These are phyloP conservation scores for Leptographium galeiforme DNA, from an alignment of 2,329 filamentous ascomycete species.

Conservation along the genomic window DNA sequence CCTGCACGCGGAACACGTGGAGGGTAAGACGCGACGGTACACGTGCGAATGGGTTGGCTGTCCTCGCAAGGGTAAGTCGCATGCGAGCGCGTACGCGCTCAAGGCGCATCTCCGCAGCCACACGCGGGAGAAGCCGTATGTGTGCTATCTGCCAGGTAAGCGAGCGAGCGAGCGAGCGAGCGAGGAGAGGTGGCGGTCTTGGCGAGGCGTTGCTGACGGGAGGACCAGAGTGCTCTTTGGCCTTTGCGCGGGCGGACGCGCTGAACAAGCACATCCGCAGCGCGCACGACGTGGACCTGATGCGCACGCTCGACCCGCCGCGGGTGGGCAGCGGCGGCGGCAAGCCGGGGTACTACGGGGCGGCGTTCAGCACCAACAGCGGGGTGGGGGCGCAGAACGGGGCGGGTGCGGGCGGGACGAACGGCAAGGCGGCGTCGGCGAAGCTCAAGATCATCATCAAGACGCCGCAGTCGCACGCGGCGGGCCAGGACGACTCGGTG, in stretches of 20 bases:
- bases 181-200: neutral
- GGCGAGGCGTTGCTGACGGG: constrained; percentile 10
- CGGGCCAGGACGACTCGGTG: constrained; percentile 38
- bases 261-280: constrained; percentile 98
- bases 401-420: neutral
- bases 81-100: constrained; percentile 89
- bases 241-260: constrained; percentile 90
- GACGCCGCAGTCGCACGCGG: constrained; percentile 41
- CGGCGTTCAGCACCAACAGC: neutral
- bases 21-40: constrained; percentile 87
- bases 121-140: constrained; percentile 95
- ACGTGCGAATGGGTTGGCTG: constrained; percentile 97
- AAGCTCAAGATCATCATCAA: constrained; percentile 53
- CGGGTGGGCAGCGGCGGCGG: constrained; percentile 39
- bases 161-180: neutral
- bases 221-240: constrained; percentile 76
- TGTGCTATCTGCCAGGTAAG: constrained; percentile 82
- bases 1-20: constrained; percentile 88
- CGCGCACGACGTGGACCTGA: constrained; percentile 89
- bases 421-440: constrained; percentile 21
- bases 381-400: neutral
- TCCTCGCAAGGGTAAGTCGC: constrained; percentile 71
- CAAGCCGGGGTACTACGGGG: neutral
- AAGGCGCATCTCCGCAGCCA: constrained; percentile 97
- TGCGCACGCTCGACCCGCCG: constrained; percentile 65